Base-by-base conservation (phyloP, 129 eudicot species). In the Flaveria linearis region DNA sequence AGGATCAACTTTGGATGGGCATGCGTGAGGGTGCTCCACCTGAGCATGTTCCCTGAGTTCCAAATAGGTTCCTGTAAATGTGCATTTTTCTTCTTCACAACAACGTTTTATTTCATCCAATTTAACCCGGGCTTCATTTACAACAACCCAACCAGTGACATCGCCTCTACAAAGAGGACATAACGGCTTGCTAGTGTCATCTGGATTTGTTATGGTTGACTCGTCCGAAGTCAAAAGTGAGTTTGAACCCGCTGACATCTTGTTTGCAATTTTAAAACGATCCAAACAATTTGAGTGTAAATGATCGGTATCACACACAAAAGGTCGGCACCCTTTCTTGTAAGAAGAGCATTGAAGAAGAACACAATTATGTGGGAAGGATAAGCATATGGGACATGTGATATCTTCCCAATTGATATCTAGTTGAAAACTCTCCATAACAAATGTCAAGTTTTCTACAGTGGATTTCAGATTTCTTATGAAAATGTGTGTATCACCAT, bases 121-220 rank as follows among this genome's bases (percentile, higher is more conserved):
- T 81, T 85, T 77, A 52, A 53, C 72, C 3, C 98, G 95, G 22
- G 91, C 92, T 41, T 80, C 85, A 5, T 87, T 81, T 56, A 87
- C 79, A 45, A 93, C 85, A 7, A 82, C 81, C 98, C 98, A 93
- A 46, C 98, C 97, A 15, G 85, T 82, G 52, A 93, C 98, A 67
- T 90, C 97, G 18, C 98, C 98, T 80, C 98, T 85, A 71, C 98
- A 93, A 41, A 93, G 86, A 9, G 98, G 98, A 72, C 98, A 93
- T 36, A 81, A 50, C 3, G 98, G 87, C 73, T 77, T 88, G 76
- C 74, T 71, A 39, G 72, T 86, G 66, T 76, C 43, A 8, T 72
- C 87, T 4, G 81, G 16, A 17, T 53, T 70, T 22, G 66, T 63
- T 2, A 16, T 5, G 46, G 75, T 62, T 7, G 72, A 50, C 65